Conservation (phyloP, 768 basidiomycete genomes). For the Termitomyces sp. region DNA sequence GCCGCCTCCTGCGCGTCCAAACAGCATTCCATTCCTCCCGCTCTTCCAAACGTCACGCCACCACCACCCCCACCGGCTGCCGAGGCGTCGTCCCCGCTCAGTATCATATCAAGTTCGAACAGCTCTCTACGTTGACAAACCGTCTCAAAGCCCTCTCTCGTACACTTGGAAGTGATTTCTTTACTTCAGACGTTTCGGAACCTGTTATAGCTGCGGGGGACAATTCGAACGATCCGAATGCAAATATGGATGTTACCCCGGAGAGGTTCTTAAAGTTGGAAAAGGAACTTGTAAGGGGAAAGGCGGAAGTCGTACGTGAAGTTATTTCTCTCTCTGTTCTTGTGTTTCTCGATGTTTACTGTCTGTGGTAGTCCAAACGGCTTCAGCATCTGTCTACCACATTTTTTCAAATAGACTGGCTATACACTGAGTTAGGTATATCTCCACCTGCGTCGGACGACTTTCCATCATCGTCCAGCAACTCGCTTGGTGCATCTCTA, state of each 20-base stretch:
- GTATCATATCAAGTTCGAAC: slow-evolving; percentile 80
- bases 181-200: slow-evolving; percentile 52
- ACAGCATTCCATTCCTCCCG: too few species aligned
- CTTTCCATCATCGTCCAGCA: slow-evolving; percentile 29
- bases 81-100: too few species aligned
- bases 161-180: slow-evolving; percentile 62
- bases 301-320: slow-evolving; percentile 76
- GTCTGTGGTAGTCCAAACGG: slow-evolving; percentile 54
- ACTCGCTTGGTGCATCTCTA: slow-evolving; percentile 23
- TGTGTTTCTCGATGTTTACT: slow-evolving; percentile 2
- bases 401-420: slow-evolving; percentile 78
- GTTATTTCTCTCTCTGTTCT: neutral
- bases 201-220: slow-evolving; percentile 44
- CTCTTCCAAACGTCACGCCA: too few species aligned
- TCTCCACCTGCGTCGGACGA: slow-evolving; percentile 56
- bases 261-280: slow-evolving; percentile 80
- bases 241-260: slow-evolving; percentile 70
- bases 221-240: slow-evolving; percentile 30
- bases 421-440: slow-evolving; percentile 81
- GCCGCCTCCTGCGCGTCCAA: too few species aligned
- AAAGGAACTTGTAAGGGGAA: slow-evolving; percentile 81
- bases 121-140: slow-evolving; percentile 67
- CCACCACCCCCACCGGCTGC: too few species aligned
- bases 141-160: slow-evolving; percentile 59
- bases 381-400: slow-evolving; percentile 59